Evolutionary conservation across 2,329 filamentous ascomycete species (phyloP), one percentile per base, ranked within the genome.

Genomic region (Fusarium sp.): DNA sequence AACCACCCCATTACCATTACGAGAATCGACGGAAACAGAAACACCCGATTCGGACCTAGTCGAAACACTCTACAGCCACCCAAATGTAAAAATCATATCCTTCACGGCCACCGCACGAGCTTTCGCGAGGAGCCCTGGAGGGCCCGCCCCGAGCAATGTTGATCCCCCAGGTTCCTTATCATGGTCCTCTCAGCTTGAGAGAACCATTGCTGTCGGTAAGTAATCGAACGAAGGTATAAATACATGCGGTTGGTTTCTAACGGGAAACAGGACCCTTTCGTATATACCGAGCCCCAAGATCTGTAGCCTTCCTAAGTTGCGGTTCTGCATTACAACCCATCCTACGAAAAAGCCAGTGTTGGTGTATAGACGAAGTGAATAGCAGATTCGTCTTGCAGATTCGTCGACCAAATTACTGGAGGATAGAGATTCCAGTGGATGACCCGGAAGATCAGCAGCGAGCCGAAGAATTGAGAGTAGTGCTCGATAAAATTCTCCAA

Each of bases 281-380:
- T 66, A 93, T 97, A 66, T 97, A 97, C 76, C 90, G 92, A 72
- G 91, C 96, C 33, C 91, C 92, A 10, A 92, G 93, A 20, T 93
- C 93, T 11, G 92, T 96, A 17, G 92, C 93, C 14, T 97, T 97
- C 74, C 84, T 97, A 11, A 95, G 91, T 78, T 97, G 93, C 67
- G 92, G 92, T 61, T 89, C 88, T 55, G 90, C 94, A 17, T 85
- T 97, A 18, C 92, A 96, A 73, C 91, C 94, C 13, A 96, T 97
- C 65, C 81, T 97, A 51, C 93, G 92, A 23, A 93, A 93, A 77
- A 96, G 93, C 59, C 94, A 97, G 78, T 96, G 92, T 76, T 97
- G 94, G 94, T 96, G 92, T 76, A 91, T 97, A 31, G 92, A 96
- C 76, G 91, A 93, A 58, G 86, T 90, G 56, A 91, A 91, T 39